Evolutionary conservation across 805 yeast genomes (phyloP).

Genomic region (Zygosaccharomyces gambellarensis): DNA sequence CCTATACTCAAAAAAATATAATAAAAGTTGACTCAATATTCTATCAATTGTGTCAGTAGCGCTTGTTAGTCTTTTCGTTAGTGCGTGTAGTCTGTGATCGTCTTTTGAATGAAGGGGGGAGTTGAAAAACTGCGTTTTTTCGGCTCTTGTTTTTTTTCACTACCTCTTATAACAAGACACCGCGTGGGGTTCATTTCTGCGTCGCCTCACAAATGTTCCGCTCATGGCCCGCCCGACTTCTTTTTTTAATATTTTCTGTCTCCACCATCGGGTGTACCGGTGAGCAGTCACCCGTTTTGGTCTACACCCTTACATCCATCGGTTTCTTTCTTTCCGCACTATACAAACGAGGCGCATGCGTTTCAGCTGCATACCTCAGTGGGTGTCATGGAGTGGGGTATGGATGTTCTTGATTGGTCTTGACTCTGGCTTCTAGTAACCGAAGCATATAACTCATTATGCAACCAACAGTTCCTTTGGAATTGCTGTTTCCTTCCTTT

Average conservation of each 20-base stretch:
- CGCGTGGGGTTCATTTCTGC: background rate
- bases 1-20: background rate
- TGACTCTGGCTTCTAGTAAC: background rate
- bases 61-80: background rate
- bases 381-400: background rate
- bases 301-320: background rate
- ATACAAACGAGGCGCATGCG: background rate
- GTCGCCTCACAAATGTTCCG: background rate
- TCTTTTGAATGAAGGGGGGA: too few relatives aligned
- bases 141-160: background rate
- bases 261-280: background rate
- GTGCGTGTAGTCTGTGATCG: too few relatives aligned
- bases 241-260: too few relatives aligned
- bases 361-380: too few relatives aligned
- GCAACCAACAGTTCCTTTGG: background rate
- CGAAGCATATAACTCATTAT: background rate
- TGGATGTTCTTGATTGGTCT: background rate
- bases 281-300: background rate
- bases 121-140: too few relatives aligned
- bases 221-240: too few relatives aligned
- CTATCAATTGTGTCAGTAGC: background rate
- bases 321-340: background rate
- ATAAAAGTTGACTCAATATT: background rate
- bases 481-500: background rate
- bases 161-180: background rate